Evolutionary conservation across 78 protist species (phyloP).

Genomic region (Dictyostelium intermedium): DNA sequence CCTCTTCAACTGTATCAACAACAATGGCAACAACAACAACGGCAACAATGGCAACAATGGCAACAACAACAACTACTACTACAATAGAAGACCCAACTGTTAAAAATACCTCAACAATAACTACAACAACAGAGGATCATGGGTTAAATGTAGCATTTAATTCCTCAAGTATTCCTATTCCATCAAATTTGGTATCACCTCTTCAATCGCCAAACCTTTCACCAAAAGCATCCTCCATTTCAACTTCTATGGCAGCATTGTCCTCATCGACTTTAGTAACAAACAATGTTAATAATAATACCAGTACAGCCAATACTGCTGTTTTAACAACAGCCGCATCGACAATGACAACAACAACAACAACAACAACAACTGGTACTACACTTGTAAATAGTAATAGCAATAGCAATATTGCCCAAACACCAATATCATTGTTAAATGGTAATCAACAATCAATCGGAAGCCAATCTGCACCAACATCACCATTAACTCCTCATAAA

Average conservation of each 20-base stretch:
- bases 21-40: neutral
- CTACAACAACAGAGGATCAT: neutral
- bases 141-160: neutral
- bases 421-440: neutral
- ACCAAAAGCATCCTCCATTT: neutral
- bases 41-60: neutral
- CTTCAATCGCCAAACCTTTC: constrained; percentile 15
- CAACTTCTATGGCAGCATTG: neutral
- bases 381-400: neutral
- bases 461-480: constrained; percentile 18
- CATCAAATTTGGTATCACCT: neutral
- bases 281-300: neutral
- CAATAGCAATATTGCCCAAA: neutral
- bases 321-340: neutral
- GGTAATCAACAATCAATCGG: neutral
- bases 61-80: neutral
- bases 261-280: neutral
- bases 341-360: neutral
- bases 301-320: neutral
- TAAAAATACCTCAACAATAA: neutral
- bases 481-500: neutral
- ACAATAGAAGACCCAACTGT: neutral
- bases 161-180: constrained; percentile 3
- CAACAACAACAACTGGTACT: neutral
- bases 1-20: neutral